Percentiles rank a stretch among this genome's conserved stretches.
These are phyloP conservation scores for Hortaea sp. DNA, from an alignment of 2,329 filamentous ascomycete species.

Conservation along the genomic window DNA sequence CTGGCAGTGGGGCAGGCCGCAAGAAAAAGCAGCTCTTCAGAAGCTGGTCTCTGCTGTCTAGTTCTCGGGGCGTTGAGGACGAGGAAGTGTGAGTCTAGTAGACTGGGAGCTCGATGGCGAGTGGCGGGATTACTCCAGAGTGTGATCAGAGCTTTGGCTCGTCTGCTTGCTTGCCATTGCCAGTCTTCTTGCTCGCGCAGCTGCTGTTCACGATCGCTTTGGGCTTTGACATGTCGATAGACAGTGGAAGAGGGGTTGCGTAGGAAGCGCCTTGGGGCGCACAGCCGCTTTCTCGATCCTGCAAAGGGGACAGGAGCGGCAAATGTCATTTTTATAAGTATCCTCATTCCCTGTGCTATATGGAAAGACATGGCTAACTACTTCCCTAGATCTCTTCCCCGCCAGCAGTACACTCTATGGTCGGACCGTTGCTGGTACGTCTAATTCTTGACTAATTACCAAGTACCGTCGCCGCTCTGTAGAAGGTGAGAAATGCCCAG, in stretches of 20 bases:
- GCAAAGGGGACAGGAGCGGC: conserved; percentile 18
- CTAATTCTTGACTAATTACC: background rate
- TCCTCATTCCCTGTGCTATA: conserved; percentile 2
- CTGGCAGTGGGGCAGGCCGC: background rate
- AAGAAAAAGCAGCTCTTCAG: conserved; percentile 13
- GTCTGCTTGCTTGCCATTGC: conserved; percentile 45
- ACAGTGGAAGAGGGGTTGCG: conserved; percentile 16
- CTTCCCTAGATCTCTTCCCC: too few species aligned
- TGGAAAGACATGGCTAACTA: too few species aligned
- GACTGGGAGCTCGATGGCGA: background rate
- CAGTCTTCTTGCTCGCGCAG: conserved; percentile 7
- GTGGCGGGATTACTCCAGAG: conserved; percentile 72
- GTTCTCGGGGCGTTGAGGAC: background rate
- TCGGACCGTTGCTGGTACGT: too few species aligned
- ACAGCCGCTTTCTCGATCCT: conserved; percentile 9
- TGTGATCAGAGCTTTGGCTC: conserved; percentile 95
- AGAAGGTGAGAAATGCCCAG: conserved; percentile 22
- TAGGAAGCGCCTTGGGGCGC: conserved; percentile 5
- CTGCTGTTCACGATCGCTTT: conserved; percentile 1
- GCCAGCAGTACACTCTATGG: too few species aligned
- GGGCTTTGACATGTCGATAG: conserved; percentile 4
- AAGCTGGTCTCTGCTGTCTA: conserved; percentile 6
- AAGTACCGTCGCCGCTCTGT: conserved; percentile 20
- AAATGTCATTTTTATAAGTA: conserved; percentile 30
- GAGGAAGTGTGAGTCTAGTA: too few species aligned